phyloP scores from a whole-genome alignment of 2,329 filamentous ascomycete species.

The Mycosphaerelloides madeirae region DNA sequence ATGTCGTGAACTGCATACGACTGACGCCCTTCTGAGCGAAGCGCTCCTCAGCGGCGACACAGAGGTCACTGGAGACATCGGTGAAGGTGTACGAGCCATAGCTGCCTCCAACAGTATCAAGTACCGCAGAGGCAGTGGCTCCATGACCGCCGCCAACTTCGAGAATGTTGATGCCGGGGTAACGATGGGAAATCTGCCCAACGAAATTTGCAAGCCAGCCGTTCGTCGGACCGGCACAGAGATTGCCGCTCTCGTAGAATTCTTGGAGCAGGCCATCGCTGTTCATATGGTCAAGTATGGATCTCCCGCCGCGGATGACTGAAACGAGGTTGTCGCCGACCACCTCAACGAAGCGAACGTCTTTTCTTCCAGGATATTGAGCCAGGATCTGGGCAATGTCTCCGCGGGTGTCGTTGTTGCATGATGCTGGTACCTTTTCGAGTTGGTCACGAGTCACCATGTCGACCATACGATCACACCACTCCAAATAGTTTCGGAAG shows the following conservation, averaged over 20 bases:
- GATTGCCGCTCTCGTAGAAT: not conserved
- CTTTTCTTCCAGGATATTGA: not conserved
- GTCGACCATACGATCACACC: not conserved
- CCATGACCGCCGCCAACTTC: constrained; percentile 46
- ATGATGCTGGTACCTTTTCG: not conserved
- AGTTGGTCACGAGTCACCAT: not conserved
- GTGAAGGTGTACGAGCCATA: constrained; percentile 34
- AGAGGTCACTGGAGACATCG: constrained; percentile 41
- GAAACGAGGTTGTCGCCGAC: not conserved
- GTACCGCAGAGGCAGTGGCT: constrained; percentile 35
- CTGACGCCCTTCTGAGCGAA: constrained; percentile 25
- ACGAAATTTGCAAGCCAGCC: not conserved
- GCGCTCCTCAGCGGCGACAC: constrained; percentile 31
- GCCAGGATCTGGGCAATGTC: not conserved
- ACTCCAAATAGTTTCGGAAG: not conserved
- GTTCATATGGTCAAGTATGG: not conserved
- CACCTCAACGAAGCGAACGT: not conserved
- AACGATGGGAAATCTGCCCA: constrained; percentile 14
- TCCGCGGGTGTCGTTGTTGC: not conserved
- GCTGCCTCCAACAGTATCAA: constrained; percentile 31
- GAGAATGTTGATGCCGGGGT: constrained; percentile 40
- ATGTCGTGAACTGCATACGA: constrained; percentile 29
- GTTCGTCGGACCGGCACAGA: not conserved
- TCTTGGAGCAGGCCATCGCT: not conserved
- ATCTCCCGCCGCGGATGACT: not conserved